phyloP scores from a whole-genome alignment of 805 yeast genomes.

The Kuraishia floccosa region DNA sequence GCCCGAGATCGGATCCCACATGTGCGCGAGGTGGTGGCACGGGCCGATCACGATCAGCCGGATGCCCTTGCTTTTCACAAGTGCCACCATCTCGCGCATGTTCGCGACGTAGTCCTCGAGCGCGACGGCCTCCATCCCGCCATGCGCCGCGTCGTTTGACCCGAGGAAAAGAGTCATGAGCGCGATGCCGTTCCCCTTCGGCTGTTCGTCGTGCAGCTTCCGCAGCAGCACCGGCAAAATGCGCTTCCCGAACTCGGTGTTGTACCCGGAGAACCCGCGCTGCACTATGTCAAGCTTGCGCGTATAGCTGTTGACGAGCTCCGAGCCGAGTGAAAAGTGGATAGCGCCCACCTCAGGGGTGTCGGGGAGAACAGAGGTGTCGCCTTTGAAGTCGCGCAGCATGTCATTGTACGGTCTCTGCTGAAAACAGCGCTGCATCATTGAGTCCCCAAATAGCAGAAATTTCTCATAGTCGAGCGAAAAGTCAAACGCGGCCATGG shows the following conservation, averaged over 20 bases:
- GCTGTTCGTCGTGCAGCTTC: conserved; percentile 25
- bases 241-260: conserved; percentile 43
- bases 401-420: conserved; percentile 5
- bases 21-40: conserved; percentile 35
- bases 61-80: conserved; percentile 28
- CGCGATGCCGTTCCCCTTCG: conserved; percentile 19
- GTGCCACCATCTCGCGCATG: conserved; percentile 25
- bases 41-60: conserved; percentile 55
- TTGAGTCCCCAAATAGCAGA: conserved; percentile 22
- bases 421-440: conserved; percentile 18
- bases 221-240: conserved; percentile 40
- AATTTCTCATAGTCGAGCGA: conserved; percentile 2
- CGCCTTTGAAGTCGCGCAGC: conserved; percentile 1
- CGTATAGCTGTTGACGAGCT: conserved; percentile 23
- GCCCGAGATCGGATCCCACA: conserved; percentile 23
- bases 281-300: conserved; percentile 58
- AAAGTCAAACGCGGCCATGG: background rate
- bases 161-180: conserved; percentile 62
- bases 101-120: conserved; percentile 38
- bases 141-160: conserved; percentile 57
- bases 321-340: conserved; percentile 4
- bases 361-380: background rate
- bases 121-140: conserved; percentile 31
- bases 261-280: conserved; percentile 76
- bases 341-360: background rate